Base-by-base conservation (phyloP, 2,329 filamentous ascomycete species). In the Colletotrichum simmondsii region DNA sequence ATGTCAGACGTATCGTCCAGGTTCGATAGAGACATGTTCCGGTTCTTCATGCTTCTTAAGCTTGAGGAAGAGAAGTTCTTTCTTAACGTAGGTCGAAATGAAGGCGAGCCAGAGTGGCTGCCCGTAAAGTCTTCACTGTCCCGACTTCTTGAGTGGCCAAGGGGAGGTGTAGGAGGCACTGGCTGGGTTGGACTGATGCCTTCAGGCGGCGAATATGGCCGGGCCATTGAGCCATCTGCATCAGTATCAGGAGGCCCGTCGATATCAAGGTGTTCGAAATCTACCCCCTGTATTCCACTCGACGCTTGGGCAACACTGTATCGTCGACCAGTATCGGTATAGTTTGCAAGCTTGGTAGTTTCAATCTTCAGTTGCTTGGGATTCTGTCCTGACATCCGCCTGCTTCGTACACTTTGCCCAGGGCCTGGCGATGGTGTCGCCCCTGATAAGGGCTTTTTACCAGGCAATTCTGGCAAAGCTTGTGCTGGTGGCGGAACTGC, bases 321-420 rank as follows among this genome's bases (percentile, higher is more conserved):
- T 28, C 66, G 66, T 37, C 70, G 42, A 19, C 59, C 66, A 24
- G 66, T 11, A 26, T 70, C 60, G 37, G 32, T 42, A 35, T 64
- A 74, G 12, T 67, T 65, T 22, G 57, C 52, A 14, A 73, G 65
- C 65, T 72, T 82, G 10, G 80, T 77, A 0, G 95, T 98, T 81
- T 98, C 94, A 68, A 98, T 98, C 83, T 95, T 97, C 63, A 98
- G 86, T 78, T 95, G 93, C 80, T 94, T 95, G 16, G 90, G 85
- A 77, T 94, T 94, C 77, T 94, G 92, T 8, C 93, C 94, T 4
- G 95, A 98, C 37, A 97, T 84, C 74, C 95, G 90, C 73, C 95
- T 90, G 77, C 89, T 94, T 65, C 94, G 90, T 64, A 97, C 93
- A 53, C 91, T 87, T 76, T 83, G 83, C 0, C 81, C 79, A 2